phyloP scores from a whole-genome alignment of 2,329 filamentous ascomycete genomes.

The Ampelomyces quisqualis region DNA sequence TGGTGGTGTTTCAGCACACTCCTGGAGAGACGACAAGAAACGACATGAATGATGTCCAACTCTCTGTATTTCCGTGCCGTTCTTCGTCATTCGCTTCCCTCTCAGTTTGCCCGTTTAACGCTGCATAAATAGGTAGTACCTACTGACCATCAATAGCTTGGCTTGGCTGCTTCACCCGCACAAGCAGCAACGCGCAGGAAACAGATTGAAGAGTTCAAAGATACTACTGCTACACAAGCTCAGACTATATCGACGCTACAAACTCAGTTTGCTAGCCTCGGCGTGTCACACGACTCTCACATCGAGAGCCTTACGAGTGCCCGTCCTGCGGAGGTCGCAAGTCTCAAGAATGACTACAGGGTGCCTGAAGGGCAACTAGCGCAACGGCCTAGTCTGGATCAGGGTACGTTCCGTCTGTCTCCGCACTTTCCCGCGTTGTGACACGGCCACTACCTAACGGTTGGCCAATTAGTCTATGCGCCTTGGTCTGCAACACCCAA shows the following conservation, averaged over 20 bases:
- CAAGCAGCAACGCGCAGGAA: constrained; percentile 17
- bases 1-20: background rate
- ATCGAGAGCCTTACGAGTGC: constrained; percentile 39
- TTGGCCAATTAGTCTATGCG: background rate
- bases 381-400: constrained; percentile 28
- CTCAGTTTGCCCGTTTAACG: background rate
- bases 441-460: constrained; percentile 3
- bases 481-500: constrained; percentile 15
- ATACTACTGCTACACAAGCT: constrained; percentile 34
- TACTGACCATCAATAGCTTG: constrained; percentile 23
- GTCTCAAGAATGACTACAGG: constrained; percentile 41
- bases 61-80: background rate
- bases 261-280: constrained; percentile 40
- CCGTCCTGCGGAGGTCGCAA: constrained; percentile 46
- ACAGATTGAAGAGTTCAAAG: constrained; percentile 31
- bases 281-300: constrained; percentile 45
- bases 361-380: constrained; percentile 42
- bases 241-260: constrained; percentile 37
- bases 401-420: constrained; percentile 24
- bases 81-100: background rate
- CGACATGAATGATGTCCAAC: no score
- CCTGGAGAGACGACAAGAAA: background rate
- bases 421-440: background rate
- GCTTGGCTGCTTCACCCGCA: constrained; percentile 14
- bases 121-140: background rate